Base-by-base conservation (phyloP, 768 basidiomycete species). In the Daedaleopsis nitida region DNA sequence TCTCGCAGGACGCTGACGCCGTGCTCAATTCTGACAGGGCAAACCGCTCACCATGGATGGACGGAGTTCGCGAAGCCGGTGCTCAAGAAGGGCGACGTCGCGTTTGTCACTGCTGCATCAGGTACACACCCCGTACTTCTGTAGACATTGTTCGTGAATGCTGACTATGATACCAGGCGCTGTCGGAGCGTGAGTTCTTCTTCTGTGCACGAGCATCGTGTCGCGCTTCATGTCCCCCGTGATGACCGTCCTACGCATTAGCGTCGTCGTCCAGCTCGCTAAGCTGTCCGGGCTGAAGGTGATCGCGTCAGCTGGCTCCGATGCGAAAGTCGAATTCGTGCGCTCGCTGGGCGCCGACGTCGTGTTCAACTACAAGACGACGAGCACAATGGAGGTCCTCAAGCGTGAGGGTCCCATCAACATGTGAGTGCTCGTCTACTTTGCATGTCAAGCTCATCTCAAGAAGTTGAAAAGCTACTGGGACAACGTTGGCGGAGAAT, bases 341-440 rank as follows among this genome's bases (percentile, higher is more conserved):
- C 79, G 79, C 52, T 77, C 79, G 3, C 64, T 88, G n/a, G 89
- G 88, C 0, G 83, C 84, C 0, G 88, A 92, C 65, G 80, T 87
- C 5, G 85, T 79, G 0, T 90, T 89, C 76, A 89, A 91, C 70
- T 91, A 88, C 74, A 88, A 92, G 78, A 89, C 80, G 0, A 76
- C 76, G 1, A 75, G 75, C 52, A 84, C 82, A 0, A 66, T 66
- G 0, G 82, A 86, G 14, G 75, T 87, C 1, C 73, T 92, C 45
- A 67, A 69, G 61, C 78, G 78, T 58, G 80, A 89, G 65, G 87
- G 87, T 1, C 83, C 81, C 0, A 78, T 88, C 45, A 76, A 86
- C 66, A 72, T 86, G 49, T 65, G 10, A 23, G 43, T 59, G 7
- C 7, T 32, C 27, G 27, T 32, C 27, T n/a, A n/a, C n/a, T n/a